These are phyloP conservation scores for Salix viminalis DNA, from an alignment of 345 rosid genomes.

Conservation along the genomic window DNA sequence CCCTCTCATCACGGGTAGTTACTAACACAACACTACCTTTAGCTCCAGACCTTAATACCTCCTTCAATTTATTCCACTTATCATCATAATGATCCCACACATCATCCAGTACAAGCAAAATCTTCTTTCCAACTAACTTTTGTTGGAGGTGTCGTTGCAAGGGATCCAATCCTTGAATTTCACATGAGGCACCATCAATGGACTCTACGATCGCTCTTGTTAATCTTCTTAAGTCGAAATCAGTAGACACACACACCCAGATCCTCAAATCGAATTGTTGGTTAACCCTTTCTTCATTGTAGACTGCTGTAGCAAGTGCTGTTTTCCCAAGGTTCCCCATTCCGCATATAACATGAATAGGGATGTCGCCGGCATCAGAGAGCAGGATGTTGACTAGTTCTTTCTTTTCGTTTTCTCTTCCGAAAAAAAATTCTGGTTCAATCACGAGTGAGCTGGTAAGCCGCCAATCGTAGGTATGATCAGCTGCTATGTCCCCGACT, in stretches of 20 bases:
- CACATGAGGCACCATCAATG: not conserved
- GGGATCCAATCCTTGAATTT: not conserved
- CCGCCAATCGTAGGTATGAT: not conserved
- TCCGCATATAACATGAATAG: not conserved
- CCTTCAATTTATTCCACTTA: not conserved
- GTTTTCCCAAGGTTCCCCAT: not conserved
- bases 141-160: not conserved
- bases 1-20: not conserved
- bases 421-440: not conserved
- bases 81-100: not conserved
- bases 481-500: no score
- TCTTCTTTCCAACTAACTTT: not conserved
- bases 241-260: constrained; percentile 8
- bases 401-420: not conserved
- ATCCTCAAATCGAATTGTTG: not conserved
- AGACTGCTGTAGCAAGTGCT: not conserved
- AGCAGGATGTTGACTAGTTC: not conserved
- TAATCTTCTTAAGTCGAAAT: not conserved
- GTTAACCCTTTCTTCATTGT: not conserved
- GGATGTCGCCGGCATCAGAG: not conserved
- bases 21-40: not conserved
- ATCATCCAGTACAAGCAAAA: constrained; percentile 8
- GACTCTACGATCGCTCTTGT: not conserved
- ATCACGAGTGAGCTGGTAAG: not conserved
- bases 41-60: not conserved